A percentile compares a stretch with the other conserved stretches of the same genome.
Evolutionary conservation across 305 asterid species (phyloP).

Genomic region (Fraxinus nigra): DNA sequence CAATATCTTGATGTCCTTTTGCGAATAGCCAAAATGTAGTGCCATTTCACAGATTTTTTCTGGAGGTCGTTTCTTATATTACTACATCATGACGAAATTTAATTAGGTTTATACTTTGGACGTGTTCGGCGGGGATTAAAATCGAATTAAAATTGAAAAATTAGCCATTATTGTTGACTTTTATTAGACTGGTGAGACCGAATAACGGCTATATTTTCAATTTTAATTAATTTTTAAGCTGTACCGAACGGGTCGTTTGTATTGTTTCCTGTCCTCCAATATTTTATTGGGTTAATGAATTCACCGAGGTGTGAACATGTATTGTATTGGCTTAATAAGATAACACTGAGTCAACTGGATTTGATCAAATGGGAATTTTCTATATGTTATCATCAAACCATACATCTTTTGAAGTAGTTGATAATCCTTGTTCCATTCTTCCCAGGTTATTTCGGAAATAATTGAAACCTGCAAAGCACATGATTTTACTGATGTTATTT

Average conservation of each 20-base stretch:
- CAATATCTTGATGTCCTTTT: not conserved
- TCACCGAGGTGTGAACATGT: not conserved
- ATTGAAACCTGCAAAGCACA: slow-evolving; percentile 83
- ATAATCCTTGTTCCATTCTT: not conserved
- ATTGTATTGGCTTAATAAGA: not conserved
- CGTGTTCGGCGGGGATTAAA: no score
- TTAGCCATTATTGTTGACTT: no score
- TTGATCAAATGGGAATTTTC: not conserved
- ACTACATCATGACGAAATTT: not conserved
- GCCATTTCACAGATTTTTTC: not conserved
- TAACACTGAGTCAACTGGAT: not conserved
- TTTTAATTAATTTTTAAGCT: no score
- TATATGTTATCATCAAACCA: not conserved
- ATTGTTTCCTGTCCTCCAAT: not conserved
- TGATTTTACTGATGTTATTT: slow-evolving; percentile 86
- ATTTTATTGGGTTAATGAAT: not conserved
- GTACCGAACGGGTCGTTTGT: not conserved
- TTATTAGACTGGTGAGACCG: no score
- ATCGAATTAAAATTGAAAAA: no score
- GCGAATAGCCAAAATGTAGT: not conserved
- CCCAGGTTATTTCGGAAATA: slow-evolving; percentile 81
- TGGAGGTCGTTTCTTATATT: not conserved
- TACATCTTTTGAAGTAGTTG: not conserved
- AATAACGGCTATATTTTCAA: no score
- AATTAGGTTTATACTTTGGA: not conserved